These are phyloP conservation scores for Glycyrrhiza uralensis DNA, from an alignment of 306 rosid genomes.

Conservation along the genomic window DNA sequence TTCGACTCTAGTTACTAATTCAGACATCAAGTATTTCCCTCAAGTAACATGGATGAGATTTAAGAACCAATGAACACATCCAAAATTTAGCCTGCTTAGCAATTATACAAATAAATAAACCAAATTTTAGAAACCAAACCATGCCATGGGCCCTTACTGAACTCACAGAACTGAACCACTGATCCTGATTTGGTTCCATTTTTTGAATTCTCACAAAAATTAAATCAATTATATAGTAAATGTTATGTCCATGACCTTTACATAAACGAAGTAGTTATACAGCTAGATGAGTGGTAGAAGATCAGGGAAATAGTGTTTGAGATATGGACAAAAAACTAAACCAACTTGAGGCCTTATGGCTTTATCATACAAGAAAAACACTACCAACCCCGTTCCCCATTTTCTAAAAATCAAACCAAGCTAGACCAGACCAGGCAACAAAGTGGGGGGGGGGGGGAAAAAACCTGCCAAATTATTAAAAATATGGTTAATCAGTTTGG, in stretches of 20 bases:
- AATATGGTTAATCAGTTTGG: not conserved
- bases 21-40: not conserved
- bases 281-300: not conserved
- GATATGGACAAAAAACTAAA: not conserved
- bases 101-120: not conserved
- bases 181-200: not conserved
- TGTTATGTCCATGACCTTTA: not conserved
- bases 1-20: constrained; percentile 5
- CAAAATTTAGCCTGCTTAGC: constrained; percentile 4
- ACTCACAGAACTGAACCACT: not conserved
- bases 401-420: not conserved
- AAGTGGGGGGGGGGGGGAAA: not conserved
- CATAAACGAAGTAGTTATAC: not conserved
- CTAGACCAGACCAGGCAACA: not conserved
- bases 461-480: not conserved
- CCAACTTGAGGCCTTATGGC: not conserved
- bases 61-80: constrained; percentile 19
- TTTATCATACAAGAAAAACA: not conserved
- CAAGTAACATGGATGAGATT: not conserved
- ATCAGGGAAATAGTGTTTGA: not conserved
- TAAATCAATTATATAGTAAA: not conserved
- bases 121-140: not conserved
- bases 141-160: not conserved
- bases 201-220: not conserved
- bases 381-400: too few species aligned